A percentile compares a stretch with the other conserved stretches of the same genome.
These are phyloP conservation scores for Ananas comosus DNA, from an alignment of 176 grass and related monocot species.

Conservation along the genomic window DNA sequence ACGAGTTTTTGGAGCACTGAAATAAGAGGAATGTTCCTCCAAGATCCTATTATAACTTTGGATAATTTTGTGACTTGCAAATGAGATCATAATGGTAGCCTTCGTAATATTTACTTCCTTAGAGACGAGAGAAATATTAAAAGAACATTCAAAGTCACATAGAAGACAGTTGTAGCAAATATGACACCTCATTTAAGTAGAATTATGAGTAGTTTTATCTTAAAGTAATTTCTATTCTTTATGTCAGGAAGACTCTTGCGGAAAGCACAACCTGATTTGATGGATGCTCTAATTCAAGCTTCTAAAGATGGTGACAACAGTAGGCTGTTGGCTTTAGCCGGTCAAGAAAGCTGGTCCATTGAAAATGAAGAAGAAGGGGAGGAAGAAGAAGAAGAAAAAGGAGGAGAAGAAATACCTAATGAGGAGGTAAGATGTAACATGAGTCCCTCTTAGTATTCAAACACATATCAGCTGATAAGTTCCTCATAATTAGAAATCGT, in stretches of 20 bases:
- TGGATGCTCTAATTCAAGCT: slow-evolving; percentile 85
- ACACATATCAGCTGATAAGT: slow-evolving; percentile 9
- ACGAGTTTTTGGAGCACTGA: too few relatives aligned
- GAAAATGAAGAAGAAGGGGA: slow-evolving; percentile 27
- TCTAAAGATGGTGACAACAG: slow-evolving; percentile 68
- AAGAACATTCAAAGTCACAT: too few relatives aligned
- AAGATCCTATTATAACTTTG: too few relatives aligned
- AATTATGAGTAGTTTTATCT: slow-evolving; percentile 3
- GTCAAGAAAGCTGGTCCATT: slow-evolving; percentile 21
- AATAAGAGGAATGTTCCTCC: too few relatives aligned
- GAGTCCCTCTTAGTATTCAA: slow-evolving; percentile 5
- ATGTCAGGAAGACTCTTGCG: slow-evolving; percentile 72
- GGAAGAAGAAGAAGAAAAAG: slow-evolving; percentile 36
- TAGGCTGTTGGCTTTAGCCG: slow-evolving; percentile 35
- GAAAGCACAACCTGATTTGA: slow-evolving; percentile 69
- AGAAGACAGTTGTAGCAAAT: neutral
- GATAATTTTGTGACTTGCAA: too few relatives aligned
- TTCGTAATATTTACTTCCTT: too few relatives aligned
- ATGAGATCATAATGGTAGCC: too few relatives aligned
- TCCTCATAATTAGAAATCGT: slow-evolving; percentile 11
- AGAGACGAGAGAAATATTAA: too few relatives aligned
- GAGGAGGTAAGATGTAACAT: slow-evolving; percentile 35
- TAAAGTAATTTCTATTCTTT: slow-evolving; percentile 15
- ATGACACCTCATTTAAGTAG: neutral
- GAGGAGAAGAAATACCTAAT: slow-evolving; percentile 26